Evolutionary conservation across 2,329 filamentous ascomycete genomes (phyloP), one percentile per base, ranked within the genome.

Genomic region (Cadophora malorum): DNA sequence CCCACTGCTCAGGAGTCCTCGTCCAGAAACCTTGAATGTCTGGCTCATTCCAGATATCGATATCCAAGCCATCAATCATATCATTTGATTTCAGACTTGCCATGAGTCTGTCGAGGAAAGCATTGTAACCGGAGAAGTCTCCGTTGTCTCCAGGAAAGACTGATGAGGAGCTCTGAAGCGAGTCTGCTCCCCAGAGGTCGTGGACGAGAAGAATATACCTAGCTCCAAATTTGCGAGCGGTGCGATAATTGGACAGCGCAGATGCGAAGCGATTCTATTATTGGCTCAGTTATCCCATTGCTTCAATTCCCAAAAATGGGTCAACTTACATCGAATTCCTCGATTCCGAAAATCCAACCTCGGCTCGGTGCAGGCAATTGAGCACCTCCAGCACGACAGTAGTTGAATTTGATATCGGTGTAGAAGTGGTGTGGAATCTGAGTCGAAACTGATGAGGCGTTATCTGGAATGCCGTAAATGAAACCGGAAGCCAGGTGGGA

Each of bases 31-130:
- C 49, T n/a, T 69, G 61, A 19, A 74, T 31, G 66, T 86, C 83
- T 0, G 84, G 82, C 73, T 86, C 84, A 64, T 86, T 86, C 84
- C 84, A 86, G 38, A 85, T 80, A 59, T 86, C 84, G 3, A 81
- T 74, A 0, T 82, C 76, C 0, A 85, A 68, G 0, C 77, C 79
- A 0, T 76, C 75, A 38, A 72, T 73, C 76, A 77, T 79, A n/a
- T 76, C 72, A 65, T 81, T 81, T 1, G 70, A 74, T 35, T 75
- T 77, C 10, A 81, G 69, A 62, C 77, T 80, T 0, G 71, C 69
- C 25, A 81, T 71, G 2, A 83, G 70, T 25, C 77, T 76, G 0
- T 76, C 71, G 0, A 83, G 68, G 63, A 82, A 85, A 0, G 69
- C 66, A 55, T 85, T 81, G 67, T 78, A 82, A 28, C 77, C 70